phyloP scores from a whole-genome alignment of 139 green algal genomes.

The Coccomyxa sp. region DNA sequence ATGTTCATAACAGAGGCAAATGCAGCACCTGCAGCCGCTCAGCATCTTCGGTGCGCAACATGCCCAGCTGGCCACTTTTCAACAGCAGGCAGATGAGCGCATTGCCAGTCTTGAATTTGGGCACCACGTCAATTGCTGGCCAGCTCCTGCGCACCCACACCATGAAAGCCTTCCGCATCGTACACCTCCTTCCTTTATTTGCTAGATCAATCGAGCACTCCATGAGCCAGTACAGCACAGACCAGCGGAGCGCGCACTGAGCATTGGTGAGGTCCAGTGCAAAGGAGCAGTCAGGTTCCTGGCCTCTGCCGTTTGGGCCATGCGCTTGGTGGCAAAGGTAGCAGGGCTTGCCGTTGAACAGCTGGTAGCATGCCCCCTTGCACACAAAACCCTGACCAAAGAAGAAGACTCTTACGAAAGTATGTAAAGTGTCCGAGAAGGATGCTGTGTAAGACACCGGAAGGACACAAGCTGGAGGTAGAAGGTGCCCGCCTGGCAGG shows the following conservation, averaged over 20 bases:
- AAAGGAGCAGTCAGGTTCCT: slow-evolving; percentile 41
- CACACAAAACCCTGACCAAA: slow-evolving; percentile 21
- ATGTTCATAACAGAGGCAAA: too few relatives aligned
- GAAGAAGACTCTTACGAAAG: neutral
- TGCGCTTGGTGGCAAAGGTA: slow-evolving; percentile 56
- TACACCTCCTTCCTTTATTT: too few relatives aligned
- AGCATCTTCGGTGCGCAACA: slow-evolving; percentile 70
- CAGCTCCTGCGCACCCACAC: slow-evolving; percentile 35
- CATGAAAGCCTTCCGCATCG: neutral
- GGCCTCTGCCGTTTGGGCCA: slow-evolving; percentile 5
- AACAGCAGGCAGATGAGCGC: slow-evolving; percentile 78
- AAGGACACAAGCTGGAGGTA: neutral
- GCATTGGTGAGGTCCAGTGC: slow-evolving; percentile 82
- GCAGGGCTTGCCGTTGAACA: slow-evolving; percentile 44
- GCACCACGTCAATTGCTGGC: slow-evolving; percentile 68
- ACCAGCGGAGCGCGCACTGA: slow-evolving; percentile 23
- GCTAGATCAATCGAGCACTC: neutral
- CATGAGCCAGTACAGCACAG: neutral
- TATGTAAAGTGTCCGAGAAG: neutral
- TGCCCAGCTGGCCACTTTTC: slow-evolving; percentile 42
- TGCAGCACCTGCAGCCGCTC: slow-evolving; percentile 65
- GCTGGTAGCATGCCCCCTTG: slow-evolving; percentile 47
- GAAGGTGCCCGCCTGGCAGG: neutral
- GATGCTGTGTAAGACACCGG: neutral
- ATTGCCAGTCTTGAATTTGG: slow-evolving; percentile 83